Evolutionary conservation across 2,329 filamentous ascomycete genomes (phyloP).

Genomic region (Fusarium pseudograminearum): DNA sequence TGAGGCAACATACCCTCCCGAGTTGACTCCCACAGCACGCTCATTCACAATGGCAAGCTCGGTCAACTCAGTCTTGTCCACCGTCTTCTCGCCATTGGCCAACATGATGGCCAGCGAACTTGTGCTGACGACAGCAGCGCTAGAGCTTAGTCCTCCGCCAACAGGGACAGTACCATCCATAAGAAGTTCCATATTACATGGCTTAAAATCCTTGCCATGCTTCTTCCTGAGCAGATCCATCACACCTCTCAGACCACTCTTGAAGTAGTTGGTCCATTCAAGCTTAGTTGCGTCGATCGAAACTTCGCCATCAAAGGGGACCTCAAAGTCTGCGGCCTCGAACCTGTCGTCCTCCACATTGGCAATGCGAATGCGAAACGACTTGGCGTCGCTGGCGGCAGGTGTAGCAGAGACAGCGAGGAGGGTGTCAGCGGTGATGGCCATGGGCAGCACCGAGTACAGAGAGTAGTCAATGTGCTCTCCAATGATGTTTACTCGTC

Average conservation of each 20-base stretch:
- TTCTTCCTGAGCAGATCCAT: constrained; percentile 80
- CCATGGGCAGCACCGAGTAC: constrained; percentile 96
- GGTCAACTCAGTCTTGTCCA: constrained; percentile 92
- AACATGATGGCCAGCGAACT: constrained; percentile 89
- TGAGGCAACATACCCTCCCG: constrained; percentile 77
- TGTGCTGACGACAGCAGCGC: constrained; percentile 91
- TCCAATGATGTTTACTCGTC: constrained; percentile 97
- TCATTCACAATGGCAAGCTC: constrained; percentile 96
- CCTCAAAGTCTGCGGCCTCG: constrained; percentile 77
- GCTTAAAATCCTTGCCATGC: constrained; percentile 69
- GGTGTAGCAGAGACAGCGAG: constrained; percentile 78
- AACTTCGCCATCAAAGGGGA: constrained; percentile 72
- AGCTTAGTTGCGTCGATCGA: constrained; percentile 86
- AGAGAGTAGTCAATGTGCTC: constrained; percentile 99
- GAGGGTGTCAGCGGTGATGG: constrained; percentile 90
- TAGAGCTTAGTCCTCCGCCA: constrained; percentile 92
- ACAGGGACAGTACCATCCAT: constrained; percentile 93
- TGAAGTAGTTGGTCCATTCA: constrained; percentile 99
- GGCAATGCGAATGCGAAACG: constrained; percentile 78
- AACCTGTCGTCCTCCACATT: constrained; percentile 85
- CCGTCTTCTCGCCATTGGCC: constrained; percentile 80
- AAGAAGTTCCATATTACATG: constrained; percentile 83
- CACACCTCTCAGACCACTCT: constrained; percentile 86
- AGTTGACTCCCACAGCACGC: constrained; percentile 94
- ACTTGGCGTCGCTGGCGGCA: constrained; percentile 61